A percentile compares a stretch with the other conserved stretches of the same genome.
These are phyloP conservation scores for Ustilago bromivora DNA, from an alignment of 1,284 basidiomycete genomes.

Conservation along the genomic window DNA sequence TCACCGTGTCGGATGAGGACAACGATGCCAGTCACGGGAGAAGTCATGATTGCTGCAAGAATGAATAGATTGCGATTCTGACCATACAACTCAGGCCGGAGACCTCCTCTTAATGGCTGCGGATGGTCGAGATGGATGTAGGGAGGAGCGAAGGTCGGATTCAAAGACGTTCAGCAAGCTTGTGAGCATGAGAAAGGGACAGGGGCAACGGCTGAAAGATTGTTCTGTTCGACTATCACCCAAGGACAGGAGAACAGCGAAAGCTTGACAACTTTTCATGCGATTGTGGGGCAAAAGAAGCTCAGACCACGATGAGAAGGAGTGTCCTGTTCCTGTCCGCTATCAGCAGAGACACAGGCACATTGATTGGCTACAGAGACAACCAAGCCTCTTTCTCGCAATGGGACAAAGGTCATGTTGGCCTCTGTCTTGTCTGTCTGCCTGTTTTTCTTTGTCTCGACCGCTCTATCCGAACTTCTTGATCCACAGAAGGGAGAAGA, in stretches of 20 bases:
- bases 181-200: background rate
- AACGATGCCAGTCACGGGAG: conserved; percentile 78
- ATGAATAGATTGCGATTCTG: background rate
- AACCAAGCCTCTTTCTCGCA: background rate
- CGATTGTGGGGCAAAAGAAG: background rate
- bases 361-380: conserved; percentile 1
- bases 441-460: background rate
- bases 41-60: conserved; percentile 15
- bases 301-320: background rate
- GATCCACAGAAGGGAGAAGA: background rate
- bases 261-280: background rate
- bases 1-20: conserved; percentile 87
- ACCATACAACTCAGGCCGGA: background rate
- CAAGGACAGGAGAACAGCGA: conserved; percentile 13
- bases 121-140: background rate
- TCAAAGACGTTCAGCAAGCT: background rate
- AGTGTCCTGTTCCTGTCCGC: background rate
- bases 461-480: conserved; percentile 1
- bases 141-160: background rate
- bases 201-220: background rate
- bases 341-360: background rate
- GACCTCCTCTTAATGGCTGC: background rate
- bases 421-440: background rate
- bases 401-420: background rate
- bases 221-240: background rate